Evolutionary conservation across 306 rosid genomes (phyloP).

Genomic region (Benincasa hispida): DNA sequence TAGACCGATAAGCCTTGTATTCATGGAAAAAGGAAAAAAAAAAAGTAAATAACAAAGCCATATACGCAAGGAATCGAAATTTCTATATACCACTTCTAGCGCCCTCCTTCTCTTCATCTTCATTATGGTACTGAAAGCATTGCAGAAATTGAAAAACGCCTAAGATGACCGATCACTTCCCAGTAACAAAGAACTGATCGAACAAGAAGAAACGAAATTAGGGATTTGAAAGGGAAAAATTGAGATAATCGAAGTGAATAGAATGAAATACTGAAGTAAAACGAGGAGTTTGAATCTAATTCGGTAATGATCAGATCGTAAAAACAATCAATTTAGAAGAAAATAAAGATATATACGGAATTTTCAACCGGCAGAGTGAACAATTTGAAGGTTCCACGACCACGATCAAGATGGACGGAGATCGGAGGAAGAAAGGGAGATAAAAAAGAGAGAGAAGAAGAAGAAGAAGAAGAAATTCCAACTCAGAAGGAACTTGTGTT

Average conservation of each 20-base stretch:
- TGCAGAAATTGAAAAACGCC: slow-evolving; percentile 25
- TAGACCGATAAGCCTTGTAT: not conserved
- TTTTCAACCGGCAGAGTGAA: not conserved
- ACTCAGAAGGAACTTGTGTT: slow-evolving; percentile 22
- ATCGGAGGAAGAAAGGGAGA: slow-evolving; percentile 8
- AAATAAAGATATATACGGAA: slow-evolving; percentile 2
- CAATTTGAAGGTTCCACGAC: not conserved
- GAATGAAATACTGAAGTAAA: slow-evolving; percentile 16
- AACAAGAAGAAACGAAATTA: slow-evolving; percentile 18
- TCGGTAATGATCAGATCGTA: slow-evolving; percentile 29
- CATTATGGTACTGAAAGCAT: slow-evolving; percentile 75
- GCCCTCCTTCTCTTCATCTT: slow-evolving; percentile 85
- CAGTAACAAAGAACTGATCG: slow-evolving; percentile 28
- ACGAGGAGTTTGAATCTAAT: slow-evolving; percentile 13
- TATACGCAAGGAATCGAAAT: not conserved
- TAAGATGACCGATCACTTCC: slow-evolving; percentile 36
- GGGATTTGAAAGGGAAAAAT: not conserved
- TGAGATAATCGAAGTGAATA: slow-evolving; percentile 1
- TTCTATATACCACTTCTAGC: slow-evolving; percentile 73
- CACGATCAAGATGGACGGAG: slow-evolving; percentile 21
- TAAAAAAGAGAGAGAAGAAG: slow-evolving; percentile 7
- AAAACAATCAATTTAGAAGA: not conserved
- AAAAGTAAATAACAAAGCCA: not conserved
- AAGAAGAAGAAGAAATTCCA: slow-evolving; percentile 27
- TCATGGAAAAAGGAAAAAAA: not conserved